Percentiles rank a stretch among this genome's conserved stretches.
Evolutionary conservation across 352 stramenopile species (phyloP).

Genomic region (Globisporangium parvum): DNA sequence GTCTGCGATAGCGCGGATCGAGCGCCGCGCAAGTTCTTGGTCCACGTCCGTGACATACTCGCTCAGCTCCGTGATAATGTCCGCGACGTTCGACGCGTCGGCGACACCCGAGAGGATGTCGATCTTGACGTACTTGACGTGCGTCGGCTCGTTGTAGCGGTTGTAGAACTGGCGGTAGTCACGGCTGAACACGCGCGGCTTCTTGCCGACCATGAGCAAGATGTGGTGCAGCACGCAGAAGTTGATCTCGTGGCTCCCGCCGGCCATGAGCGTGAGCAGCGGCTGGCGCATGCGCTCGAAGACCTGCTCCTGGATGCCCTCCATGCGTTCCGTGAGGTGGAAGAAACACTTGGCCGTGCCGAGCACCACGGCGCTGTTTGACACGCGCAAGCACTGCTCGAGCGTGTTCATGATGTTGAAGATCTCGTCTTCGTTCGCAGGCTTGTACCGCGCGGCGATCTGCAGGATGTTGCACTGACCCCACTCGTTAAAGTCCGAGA

Average conservation of each 20-base stretch:
- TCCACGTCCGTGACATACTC: conserved; percentile 97
- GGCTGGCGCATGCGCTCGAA: conserved; percentile 92
- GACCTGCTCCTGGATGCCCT: conserved; percentile 85
- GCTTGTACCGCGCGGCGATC: conserved; percentile 93
- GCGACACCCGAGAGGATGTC: conserved; percentile 94
- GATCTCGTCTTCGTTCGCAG: conserved; percentile 91
- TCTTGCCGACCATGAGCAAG: conserved; percentile 92
- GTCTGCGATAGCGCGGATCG: conserved; percentile 91
- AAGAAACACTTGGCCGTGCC: conserved; percentile 97
- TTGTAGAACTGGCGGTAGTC: conserved; percentile 98
- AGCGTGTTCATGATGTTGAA: conserved; percentile 99
- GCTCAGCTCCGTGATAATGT: conserved; percentile 96
- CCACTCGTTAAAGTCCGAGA: conserved; percentile 99
- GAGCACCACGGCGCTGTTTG: conserved; percentile 96
- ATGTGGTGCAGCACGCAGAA: conserved; percentile 98
- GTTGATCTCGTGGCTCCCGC: conserved; percentile 89
- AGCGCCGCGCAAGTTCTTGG: conserved; percentile 86
- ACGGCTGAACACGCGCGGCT: conserved; percentile 94
- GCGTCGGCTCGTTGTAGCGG: conserved; percentile 96
- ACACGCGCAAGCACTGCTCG: conserved; percentile 93
- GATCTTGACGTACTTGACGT: conserved; percentile 98
- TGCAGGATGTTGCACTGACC: conserved; percentile 96
- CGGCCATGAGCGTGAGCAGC: conserved; percentile 97
- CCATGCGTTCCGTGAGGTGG: conserved; percentile 92
- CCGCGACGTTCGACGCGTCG: conserved; percentile 90